Evolutionary conservation across 78 protist genomes (phyloP).

Genomic region (Parvularia atlantis): DNA sequence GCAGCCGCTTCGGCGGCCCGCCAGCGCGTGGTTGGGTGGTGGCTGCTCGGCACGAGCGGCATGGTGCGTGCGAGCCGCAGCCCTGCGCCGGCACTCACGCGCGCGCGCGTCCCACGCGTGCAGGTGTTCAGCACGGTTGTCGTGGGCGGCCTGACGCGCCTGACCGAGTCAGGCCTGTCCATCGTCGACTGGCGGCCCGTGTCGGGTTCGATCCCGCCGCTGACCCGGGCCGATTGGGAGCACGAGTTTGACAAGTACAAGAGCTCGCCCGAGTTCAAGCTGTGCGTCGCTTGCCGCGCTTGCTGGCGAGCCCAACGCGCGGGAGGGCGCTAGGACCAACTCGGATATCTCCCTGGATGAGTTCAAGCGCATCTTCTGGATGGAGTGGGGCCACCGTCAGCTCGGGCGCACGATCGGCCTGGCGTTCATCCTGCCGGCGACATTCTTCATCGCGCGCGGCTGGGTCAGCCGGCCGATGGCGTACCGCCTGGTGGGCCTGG

Average conservation of each 20-base stretch:
- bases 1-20: no score
- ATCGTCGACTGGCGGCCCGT: conserved; percentile 78
- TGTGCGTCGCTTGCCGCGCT: not conserved
- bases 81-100: no score
- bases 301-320: not conserved
- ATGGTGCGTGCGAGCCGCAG: no score
- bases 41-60: no score
- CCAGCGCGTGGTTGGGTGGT: no score
- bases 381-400: conserved; percentile 78
- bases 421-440: conserved; percentile 62
- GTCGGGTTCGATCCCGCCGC: conserved; percentile 43
- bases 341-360: conserved; percentile 43
- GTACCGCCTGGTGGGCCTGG: not conserved
- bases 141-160: conserved; percentile 83
- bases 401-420: conserved; percentile 67
- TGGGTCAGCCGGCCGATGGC: no score
- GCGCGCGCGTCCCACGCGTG: no score
- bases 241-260: conserved; percentile 75
- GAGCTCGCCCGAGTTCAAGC: conserved; percentile 70
- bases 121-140: conserved; percentile 39
- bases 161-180: conserved; percentile 82
- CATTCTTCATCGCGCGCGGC: conserved; percentile 33
- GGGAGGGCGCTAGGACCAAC: not conserved
- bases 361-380: conserved; percentile 76
- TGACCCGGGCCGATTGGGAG: conserved; percentile 63